These are phyloP conservation scores for Wallacemonas rigidus DNA, from an alignment of 208 protist genomes.

Conservation along the genomic window DNA sequence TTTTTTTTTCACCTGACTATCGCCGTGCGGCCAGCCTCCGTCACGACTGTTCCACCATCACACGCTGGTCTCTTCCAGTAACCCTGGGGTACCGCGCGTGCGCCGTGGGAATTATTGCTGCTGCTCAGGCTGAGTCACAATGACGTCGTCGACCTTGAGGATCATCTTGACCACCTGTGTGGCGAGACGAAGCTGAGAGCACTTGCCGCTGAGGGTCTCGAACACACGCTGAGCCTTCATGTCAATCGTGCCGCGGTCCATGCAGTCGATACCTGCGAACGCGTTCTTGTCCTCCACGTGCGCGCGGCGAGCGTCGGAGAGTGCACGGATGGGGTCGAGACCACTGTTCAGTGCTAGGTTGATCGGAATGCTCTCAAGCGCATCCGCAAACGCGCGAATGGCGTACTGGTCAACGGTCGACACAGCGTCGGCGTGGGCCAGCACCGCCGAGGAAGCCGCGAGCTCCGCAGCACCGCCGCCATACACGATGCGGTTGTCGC, in stretches of 20 bases:
- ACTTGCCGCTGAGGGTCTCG: constrained; percentile 99
- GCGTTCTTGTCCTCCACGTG: constrained; percentile 97
- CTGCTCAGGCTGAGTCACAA: constrained; percentile 88
- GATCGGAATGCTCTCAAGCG: constrained; percentile 99
- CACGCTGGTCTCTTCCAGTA: too few relatives aligned
- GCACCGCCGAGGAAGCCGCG: constrained; percentile 94
- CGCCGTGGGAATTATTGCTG: constrained; percentile 48
- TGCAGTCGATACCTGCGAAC: constrained; percentile 98
- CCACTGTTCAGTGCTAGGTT: constrained; percentile 99
- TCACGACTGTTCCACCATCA: too few relatives aligned
- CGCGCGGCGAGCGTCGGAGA: constrained; percentile 95
- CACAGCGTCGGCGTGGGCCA: constrained; percentile 91
- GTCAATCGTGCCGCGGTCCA: constrained; percentile 94
- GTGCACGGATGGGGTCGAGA: constrained; percentile 95
- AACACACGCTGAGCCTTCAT: constrained; percentile 99
- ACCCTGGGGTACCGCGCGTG: too few relatives aligned
- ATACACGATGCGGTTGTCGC: constrained; percentile 99
- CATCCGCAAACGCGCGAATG: constrained; percentile 99
- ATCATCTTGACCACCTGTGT: constrained; percentile 99
- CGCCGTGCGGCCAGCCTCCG: too few relatives aligned
- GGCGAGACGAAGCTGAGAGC: constrained; percentile 99
- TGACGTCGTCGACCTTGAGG: constrained; percentile 99
- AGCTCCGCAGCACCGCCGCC: constrained; percentile 99
- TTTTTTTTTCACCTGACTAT: too few relatives aligned
- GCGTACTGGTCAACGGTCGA: constrained; percentile 98